Evolutionary conservation across 805 yeast genomes (phyloP), one percentile per base, ranked within the genome.

Genomic region (Zygosaccharomyces bisporus): DNA sequence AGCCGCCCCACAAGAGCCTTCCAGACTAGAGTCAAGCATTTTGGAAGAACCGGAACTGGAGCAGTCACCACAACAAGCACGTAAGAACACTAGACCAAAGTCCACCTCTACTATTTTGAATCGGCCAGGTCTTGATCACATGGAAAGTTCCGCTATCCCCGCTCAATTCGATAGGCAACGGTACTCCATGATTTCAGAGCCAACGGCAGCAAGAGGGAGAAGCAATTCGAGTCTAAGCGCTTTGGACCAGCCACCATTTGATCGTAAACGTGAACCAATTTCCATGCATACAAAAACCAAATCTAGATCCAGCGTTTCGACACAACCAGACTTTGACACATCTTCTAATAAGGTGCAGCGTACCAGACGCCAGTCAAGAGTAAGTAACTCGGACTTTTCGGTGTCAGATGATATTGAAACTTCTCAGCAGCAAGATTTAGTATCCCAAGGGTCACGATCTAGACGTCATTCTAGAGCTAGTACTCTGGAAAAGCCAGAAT

Each of bases 21-120:
- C 25, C 33, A 29, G 16, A 14, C 5, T 37, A 24, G 24, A 37
- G n/a, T 24, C 40, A 6, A 37, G 40, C 30, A 37, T 37, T 17
- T 20, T 25, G 32, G 40, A 37, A 13, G 40, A 37, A 14, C 40
- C 40, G 6, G 40, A 37, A 17, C 20, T 37, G 14, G 40, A 37
- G 16, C 31, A n/a, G 31, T 7, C 31, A 27, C 13, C 31, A 27
- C 10, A 7, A 13, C 13, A 27, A 14, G 14, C 31, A n/a, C 16
- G 7, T 7, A 21, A 9, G 25, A 21, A 21, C 25, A 10, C 31
- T 19, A 10, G 38, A 19, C 38, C 13, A 13, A 14, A n/a, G 23
- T 25, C 24, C 24, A 14, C 18, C 4, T 20, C n/a, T 17, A 37
- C 20, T 16, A 25, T 25, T 3, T 16, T 37, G 30, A 32, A 37